Evolutionary conservation across 1,139 yeast genomes (phyloP).

Genomic region (Arxiozyma slooffiae): DNA sequence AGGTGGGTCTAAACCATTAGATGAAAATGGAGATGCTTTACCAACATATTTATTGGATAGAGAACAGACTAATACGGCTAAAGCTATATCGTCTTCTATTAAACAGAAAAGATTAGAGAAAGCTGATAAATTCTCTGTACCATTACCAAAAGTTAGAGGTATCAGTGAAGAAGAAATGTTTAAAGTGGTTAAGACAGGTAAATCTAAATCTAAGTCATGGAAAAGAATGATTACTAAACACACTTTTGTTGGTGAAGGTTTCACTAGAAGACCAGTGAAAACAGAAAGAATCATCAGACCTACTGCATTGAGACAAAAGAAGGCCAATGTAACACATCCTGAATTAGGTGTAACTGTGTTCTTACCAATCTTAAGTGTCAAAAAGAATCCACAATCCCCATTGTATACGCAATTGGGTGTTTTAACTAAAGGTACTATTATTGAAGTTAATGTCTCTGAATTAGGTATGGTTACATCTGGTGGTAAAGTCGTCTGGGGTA

Average conservation of each 20-base stretch:
- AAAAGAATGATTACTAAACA: constrained; percentile 99
- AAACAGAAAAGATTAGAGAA: constrained; percentile 96
- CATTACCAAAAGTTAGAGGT: constrained; percentile 96
- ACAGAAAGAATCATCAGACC: constrained; percentile 97
- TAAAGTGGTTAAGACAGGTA: constrained; percentile 92
- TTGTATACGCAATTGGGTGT: constrained; percentile 98
- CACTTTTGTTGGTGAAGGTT: constrained; percentile 97
- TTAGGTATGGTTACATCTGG: constrained; percentile 97
- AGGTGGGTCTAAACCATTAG: constrained; percentile 77
- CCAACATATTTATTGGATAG: constrained; percentile 97
- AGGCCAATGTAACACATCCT: constrained; percentile 97
- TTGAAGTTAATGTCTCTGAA: constrained; percentile 96
- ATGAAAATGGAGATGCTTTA: constrained; percentile 78
- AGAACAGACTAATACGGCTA: constrained; percentile 87
- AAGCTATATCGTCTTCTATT: constrained; percentile 87
- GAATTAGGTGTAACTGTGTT: constrained; percentile 91
- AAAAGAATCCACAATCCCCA: constrained; percentile 97
- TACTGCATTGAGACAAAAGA: constrained; percentile 92
- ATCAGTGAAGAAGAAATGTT: constrained; percentile 98
- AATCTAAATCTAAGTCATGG: constrained; percentile 82
- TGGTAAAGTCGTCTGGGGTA: constrained; percentile 99
- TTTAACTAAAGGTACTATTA: constrained; percentile 93
- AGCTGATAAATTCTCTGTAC: constrained; percentile 93
- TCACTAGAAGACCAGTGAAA: constrained; percentile 96
- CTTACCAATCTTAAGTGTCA: constrained; percentile 87